A percentile compares a stretch with the other conserved stretches of the same genome.
Conservation (phyloP, 2,329 filamentous ascomycete species). For the Penicillium oxalicum region DNA sequence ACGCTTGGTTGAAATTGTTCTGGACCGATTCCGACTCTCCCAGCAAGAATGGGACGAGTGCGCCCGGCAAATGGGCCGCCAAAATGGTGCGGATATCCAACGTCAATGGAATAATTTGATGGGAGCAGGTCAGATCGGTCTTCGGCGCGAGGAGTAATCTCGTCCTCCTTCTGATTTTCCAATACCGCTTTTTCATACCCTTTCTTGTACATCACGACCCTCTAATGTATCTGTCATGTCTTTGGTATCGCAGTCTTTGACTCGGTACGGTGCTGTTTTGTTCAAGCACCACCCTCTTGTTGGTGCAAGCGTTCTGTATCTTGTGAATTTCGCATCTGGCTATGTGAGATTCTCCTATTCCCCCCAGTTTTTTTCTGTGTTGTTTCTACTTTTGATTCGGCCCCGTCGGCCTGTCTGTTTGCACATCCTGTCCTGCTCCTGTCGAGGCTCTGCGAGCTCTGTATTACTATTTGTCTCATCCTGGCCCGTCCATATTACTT, state of each 20-base stretch:
- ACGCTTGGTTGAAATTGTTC: slow-evolving; percentile 39
- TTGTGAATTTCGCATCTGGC: slow-evolving; percentile 12
- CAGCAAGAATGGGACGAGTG: slow-evolving; percentile 43
- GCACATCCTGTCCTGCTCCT: too few species aligned
- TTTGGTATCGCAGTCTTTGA: neutral
- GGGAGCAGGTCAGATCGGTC: slow-evolving; percentile 39
- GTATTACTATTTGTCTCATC: too few species aligned
- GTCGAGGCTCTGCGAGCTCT: too few species aligned
- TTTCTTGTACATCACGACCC: slow-evolving; percentile 12
- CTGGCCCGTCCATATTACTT: too few species aligned
- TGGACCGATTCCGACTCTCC: slow-evolving; percentile 41
- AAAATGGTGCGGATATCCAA: slow-evolving; percentile 37
- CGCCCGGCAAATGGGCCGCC: slow-evolving; percentile 36
- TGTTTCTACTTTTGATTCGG: too few species aligned
- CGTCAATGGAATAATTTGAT: slow-evolving; percentile 40
- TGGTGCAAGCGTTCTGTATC: neutral
- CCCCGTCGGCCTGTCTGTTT: too few species aligned
- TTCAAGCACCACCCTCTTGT: neutral
- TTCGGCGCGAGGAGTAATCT: slow-evolving; percentile 28
- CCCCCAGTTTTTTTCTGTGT: too few species aligned
- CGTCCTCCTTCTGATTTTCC: neutral
- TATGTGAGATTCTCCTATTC: slow-evolving; percentile 10
- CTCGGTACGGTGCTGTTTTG: too few species aligned
- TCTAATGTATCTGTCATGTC: slow-evolving; percentile 15
- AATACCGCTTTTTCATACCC: neutral